A percentile compares a stretch with the other conserved stretches of the same genome.
phyloP scores from a whole-genome alignment of 768 basidiomycete species.

The Chalciporus piperatus region DNA sequence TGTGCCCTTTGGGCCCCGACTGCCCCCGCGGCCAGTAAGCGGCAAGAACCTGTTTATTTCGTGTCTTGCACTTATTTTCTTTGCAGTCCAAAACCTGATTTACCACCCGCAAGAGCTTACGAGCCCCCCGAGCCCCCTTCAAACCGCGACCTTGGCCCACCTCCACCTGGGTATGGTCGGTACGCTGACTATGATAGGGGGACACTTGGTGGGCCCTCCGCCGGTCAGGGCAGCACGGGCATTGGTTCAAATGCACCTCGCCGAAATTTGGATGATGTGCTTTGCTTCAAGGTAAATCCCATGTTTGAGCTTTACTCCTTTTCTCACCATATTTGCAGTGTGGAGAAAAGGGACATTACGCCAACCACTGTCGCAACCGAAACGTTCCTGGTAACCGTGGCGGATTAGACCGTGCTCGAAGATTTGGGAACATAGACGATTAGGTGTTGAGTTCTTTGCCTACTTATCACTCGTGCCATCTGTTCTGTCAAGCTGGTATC shows the following conservation, averaged over 20 bases:
- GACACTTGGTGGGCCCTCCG: slow-evolving; percentile 30
- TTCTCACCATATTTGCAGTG: slow-evolving; percentile 48
- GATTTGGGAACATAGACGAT: slow-evolving; percentile 30
- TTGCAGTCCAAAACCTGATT: slow-evolving; percentile 69
- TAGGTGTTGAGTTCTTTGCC: slow-evolving; percentile 1
- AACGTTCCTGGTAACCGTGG: slow-evolving; percentile 92
- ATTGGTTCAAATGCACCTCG: slow-evolving; percentile 43
- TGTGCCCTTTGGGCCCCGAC: slow-evolving; percentile 87
- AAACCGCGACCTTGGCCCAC: slow-evolving; percentile 79
- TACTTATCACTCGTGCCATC: background rate
- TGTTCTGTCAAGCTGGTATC: too few species aligned
- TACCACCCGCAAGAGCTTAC: slow-evolving; percentile 71
- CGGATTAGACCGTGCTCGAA: slow-evolving; percentile 57
- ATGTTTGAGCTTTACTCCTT: background rate
- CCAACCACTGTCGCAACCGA: slow-evolving; percentile 87
- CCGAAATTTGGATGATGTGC: slow-evolving; percentile 77
- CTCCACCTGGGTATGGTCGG: slow-evolving; percentile 88
- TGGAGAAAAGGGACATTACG: slow-evolving; percentile 92
- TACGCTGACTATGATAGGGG: slow-evolving; percentile 73
- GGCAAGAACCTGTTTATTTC: background rate
- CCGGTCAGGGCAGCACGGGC: slow-evolving; percentile 24
- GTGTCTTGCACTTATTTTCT: slow-evolving; percentile 7
- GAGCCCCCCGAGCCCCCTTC: slow-evolving; percentile 74
- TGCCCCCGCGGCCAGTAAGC: slow-evolving; percentile 90
- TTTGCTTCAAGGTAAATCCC: slow-evolving; percentile 76